Conservation (phyloP, 2,329 filamentous ascomycete genomes). For the Cercospora sp. region DNA sequence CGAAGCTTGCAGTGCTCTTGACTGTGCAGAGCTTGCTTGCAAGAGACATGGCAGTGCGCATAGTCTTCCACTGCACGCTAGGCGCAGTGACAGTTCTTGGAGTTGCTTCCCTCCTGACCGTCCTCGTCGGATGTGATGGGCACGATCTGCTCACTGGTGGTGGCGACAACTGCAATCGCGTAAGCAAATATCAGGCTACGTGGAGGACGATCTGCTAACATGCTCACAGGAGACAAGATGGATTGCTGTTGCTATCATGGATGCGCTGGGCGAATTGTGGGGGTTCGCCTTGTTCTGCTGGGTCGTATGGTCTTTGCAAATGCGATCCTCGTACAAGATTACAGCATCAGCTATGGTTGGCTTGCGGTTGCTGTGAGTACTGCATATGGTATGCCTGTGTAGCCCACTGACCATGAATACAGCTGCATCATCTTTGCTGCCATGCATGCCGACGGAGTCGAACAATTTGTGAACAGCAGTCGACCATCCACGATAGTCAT, state of each 20-base stretch:
- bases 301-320: conserved; percentile 19
- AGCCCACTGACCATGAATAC: neutral
- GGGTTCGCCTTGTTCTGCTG: conserved; percentile 18
- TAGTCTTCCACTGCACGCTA: conserved; percentile 16
- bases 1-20: conserved; percentile 20
- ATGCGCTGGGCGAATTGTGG: conserved; percentile 20
- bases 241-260: conserved; percentile 16
- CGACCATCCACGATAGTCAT: conserved; percentile 12
- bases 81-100: conserved; percentile 10
- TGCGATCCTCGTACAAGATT: conserved; percentile 16
- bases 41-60: conserved; percentile 17
- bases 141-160: conserved; percentile 4
- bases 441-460: neutral
- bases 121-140: conserved; percentile 16
- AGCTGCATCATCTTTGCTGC: conserved; percentile 7
- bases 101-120: conserved; percentile 10
- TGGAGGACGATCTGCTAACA: neutral
- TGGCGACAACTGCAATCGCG: neutral
- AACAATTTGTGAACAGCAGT: conserved; percentile 1
- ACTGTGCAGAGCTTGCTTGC: conserved; percentile 18
- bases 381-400: neutral
- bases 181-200: neutral
- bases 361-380: conserved; percentile 19
- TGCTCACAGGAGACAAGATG: neutral
- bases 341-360: conserved; percentile 19